Evolutionary conservation across 768 basidiomycete genomes (phyloP), one percentile per base, ranked within the genome.

Genomic region (Pleurotus tuber-regium): DNA sequence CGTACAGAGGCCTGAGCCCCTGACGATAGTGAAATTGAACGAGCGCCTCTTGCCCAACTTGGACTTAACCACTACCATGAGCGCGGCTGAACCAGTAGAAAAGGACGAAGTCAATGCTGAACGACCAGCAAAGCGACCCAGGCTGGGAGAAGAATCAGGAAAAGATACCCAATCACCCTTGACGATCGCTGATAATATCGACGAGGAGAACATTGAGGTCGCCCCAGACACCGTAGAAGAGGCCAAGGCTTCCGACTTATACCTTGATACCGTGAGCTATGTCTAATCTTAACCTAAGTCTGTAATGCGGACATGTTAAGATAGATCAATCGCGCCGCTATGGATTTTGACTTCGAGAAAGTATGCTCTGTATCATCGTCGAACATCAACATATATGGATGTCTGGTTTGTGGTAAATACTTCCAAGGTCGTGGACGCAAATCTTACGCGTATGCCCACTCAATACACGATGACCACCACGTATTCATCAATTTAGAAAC

Each of bases 291-390:
- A 14, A 33, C 23, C 33, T 28, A 12, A 26, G 29, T 12, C 26
- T 30, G 14, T 21, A 47, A 47, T 18, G 41, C 57, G 50, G 30
- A 48, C 54, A n/a, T 43, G 52, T 25, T 33, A 51, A 28, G 25
- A 52, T 63, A 98, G 95, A 90, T 98, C 57, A 93, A 97, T 66
- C 82, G 97, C 55, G 82, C 80, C 41, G 77, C 84, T 39, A 82
- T 99, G 52, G 97, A 99, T 69, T 99, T 99, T 70, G 97, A 99
- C 71, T 99, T 99, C 61, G 97, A 99, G 73, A 94, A 96, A 76
- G 82, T 98, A 23, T 99, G 97, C 77, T 98, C 96, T 7, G 92
- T 98, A 46, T 97, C 92, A 29, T 77, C 92, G 50, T 89, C 91
- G 35, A 96, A 98, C 70, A 94, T 97, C 77, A 97, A 99, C 70